Conservation (phyloP, 495 filamentous ascomycete genomes). For the Tirmania nivea region DNA sequence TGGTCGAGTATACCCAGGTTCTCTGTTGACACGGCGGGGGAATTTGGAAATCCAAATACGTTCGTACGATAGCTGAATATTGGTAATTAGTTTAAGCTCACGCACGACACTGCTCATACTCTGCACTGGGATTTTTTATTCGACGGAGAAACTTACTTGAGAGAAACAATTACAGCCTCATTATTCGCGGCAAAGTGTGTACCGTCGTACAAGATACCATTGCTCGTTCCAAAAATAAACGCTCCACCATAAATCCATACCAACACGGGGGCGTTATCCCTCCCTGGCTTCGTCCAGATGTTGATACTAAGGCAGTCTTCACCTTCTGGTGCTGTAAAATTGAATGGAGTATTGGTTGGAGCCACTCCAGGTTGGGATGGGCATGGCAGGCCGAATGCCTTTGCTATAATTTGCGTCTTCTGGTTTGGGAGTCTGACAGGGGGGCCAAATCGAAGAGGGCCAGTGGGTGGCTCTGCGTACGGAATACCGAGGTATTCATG, state of each 20-base stretch:
- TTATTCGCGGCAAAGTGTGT: neutral
- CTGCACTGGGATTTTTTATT: neutral
- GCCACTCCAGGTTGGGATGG: too few relatives aligned
- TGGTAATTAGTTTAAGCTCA: neutral
- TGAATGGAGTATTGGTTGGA: neutral
- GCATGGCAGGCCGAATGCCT: neutral
- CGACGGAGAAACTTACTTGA: neutral
- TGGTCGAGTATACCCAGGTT: slow-evolving; percentile 50
- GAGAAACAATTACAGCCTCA: neutral
- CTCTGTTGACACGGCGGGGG: slow-evolving; percentile 24
- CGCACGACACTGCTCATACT: neutral
- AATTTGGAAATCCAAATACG: slow-evolving; percentile 39
- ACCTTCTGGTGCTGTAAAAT: slow-evolving; percentile 8
- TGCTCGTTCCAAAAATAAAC: slow-evolving; percentile 29
- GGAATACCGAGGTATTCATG: neutral
- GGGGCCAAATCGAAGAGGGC: neutral
- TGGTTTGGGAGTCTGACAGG: neutral
- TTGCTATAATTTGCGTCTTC: neutral
- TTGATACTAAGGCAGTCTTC: slow-evolving; percentile 34
- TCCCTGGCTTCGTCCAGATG: slow-evolving; percentile 15
- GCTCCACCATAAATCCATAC: slow-evolving; percentile 42
- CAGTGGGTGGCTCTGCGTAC: neutral
- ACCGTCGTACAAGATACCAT: slow-evolving; percentile 4
- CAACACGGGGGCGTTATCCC: slow-evolving; percentile 24
- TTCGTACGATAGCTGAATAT: slow-evolving; percentile 25